Conservation (phyloP, 2,329 filamentous ascomycete species). For the Knufia fluminis region DNA sequence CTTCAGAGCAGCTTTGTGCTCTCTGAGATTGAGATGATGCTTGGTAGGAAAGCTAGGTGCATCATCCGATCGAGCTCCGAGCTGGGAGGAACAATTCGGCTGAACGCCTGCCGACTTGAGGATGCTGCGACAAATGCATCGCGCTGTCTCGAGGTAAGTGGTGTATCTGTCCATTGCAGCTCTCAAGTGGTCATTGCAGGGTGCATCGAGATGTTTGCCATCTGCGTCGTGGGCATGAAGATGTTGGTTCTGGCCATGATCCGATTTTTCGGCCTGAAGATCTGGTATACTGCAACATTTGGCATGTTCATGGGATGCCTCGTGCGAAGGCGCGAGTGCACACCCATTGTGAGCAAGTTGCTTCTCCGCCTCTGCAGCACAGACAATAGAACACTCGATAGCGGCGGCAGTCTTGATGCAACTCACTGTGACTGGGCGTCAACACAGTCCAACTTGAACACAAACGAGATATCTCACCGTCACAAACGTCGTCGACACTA, state of each 20-base stretch:
- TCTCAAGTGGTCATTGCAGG: constrained; percentile 21
- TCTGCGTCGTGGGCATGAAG: constrained; percentile 18
- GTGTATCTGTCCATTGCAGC: constrained; percentile 23
- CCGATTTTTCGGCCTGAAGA: not conserved
- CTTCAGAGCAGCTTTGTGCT: constrained; percentile 5
- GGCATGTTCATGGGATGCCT: not conserved
- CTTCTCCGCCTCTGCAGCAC: not conserved
- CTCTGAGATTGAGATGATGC: constrained; percentile 10
- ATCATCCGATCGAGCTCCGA: not conserved
- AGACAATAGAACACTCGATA: not conserved
- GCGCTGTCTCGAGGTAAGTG: constrained; percentile 23
- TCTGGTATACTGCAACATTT: not conserved
- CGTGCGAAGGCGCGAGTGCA: not conserved
- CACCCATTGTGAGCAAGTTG: not conserved
- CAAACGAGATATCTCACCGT: too few species aligned
- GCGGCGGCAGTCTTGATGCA: not conserved
- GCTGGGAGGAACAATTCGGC: constrained; percentile 3
- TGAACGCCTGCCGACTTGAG: constrained; percentile 12
- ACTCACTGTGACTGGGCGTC: too few species aligned
- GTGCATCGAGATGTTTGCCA: constrained; percentile 14
- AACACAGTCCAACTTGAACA: too few species aligned
- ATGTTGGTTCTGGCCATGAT: constrained; percentile 7
- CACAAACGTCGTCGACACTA: too few species aligned
- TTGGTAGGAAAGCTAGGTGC: constrained; percentile 5
- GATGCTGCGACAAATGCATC: constrained; percentile 22